These are phyloP conservation scores for Marasmius fiardii DNA, from an alignment of 1,284 basidiomycete genomes.

Conservation along the genomic window DNA sequence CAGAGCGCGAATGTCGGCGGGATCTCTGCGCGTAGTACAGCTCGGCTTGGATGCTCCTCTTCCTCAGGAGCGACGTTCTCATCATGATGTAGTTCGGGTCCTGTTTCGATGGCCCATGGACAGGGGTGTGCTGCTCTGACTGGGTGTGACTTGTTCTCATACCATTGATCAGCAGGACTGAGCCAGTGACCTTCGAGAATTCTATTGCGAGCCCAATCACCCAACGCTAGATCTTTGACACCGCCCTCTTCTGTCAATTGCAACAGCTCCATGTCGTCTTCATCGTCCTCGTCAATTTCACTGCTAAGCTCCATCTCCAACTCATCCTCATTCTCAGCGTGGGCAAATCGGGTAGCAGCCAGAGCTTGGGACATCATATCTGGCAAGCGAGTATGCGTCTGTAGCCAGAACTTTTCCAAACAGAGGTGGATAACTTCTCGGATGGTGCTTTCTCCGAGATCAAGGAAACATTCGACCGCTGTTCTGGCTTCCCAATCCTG, in stretches of 20 bases:
- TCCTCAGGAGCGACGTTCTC: slow-evolving; percentile 25
- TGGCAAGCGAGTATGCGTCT: slow-evolving; percentile 56
- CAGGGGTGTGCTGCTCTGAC: slow-evolving; percentile 61
- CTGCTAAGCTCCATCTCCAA: slow-evolving; percentile 35
- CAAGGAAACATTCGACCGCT: slow-evolving; percentile 58
- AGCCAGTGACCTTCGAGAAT: slow-evolving; percentile 74
- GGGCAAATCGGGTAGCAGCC: slow-evolving; percentile 51
- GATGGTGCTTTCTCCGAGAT: slow-evolving; percentile 68
- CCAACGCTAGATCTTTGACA: slow-evolving; percentile 61
- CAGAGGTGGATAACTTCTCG: slow-evolving; percentile 56
- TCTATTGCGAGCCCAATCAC: slow-evolving; percentile 68
- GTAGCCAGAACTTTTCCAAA: slow-evolving; percentile 68
- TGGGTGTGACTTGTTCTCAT: slow-evolving; percentile 38
- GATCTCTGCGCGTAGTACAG: slow-evolving; percentile 39
- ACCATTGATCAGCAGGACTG: slow-evolving; percentile 68
- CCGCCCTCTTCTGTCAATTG: slow-evolving; percentile 58
- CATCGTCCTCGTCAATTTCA: slow-evolving; percentile 54
- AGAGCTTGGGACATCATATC: slow-evolving; percentile 66
- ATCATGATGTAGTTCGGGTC: slow-evolving; percentile 20
- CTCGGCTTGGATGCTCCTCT: slow-evolving; percentile 45
- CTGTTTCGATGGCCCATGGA: slow-evolving; percentile 49
- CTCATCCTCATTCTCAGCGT: slow-evolving; percentile 37
- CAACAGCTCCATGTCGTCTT: slow-evolving; percentile 58
- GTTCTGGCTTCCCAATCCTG: slow-evolving; percentile 64
- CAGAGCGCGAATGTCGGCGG: slow-evolving; percentile 56